Evolutionary conservation across 1,284 basidiomycete species (phyloP).

Genomic region (Athelia psychrophila): DNA sequence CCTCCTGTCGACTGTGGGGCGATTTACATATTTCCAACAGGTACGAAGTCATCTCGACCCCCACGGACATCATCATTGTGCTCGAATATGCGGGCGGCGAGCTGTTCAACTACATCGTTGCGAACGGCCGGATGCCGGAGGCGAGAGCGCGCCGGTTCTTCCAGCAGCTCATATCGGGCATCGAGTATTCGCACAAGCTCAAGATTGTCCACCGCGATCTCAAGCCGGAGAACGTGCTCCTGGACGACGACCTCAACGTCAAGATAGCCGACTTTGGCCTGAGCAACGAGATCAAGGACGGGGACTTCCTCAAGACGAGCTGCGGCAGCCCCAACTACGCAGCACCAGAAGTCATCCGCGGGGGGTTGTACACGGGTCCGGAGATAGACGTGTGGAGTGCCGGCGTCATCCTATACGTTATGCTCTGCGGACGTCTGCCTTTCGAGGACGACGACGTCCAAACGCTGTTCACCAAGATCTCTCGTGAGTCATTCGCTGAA

Average conservation of each 20-base stretch:
- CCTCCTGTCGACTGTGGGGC: constrained; percentile 10
- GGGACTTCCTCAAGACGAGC: constrained; percentile 92
- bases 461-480: constrained; percentile 89
- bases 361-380: constrained; percentile 90
- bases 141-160: constrained; percentile 87
- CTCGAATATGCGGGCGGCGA: constrained; percentile 92
- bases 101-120: constrained; percentile 94
- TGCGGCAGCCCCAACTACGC: constrained; percentile 97
- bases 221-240: constrained; percentile 89
- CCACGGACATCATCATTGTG: constrained; percentile 94
- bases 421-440: constrained; percentile 89
- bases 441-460: constrained; percentile 97
- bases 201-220: constrained; percentile 96
- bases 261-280: constrained; percentile 97
- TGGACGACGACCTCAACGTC: constrained; percentile 80
- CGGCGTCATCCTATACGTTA: constrained; percentile 94
- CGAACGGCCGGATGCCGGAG: constrained; percentile 85
- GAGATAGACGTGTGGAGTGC: constrained; percentile 99
- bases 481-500: constrained; percentile 51
- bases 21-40: constrained; percentile 35
- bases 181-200: constrained; percentile 92
- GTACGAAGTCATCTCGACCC: constrained; percentile 93
- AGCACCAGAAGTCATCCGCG: constrained; percentile 92
- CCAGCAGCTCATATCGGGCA: constrained; percentile 94
- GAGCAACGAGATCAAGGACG: constrained; percentile 92